Evolutionary conservation across 108 stramenopile genomes (phyloP).

Genomic region (Cyclotella baltica): DNA sequence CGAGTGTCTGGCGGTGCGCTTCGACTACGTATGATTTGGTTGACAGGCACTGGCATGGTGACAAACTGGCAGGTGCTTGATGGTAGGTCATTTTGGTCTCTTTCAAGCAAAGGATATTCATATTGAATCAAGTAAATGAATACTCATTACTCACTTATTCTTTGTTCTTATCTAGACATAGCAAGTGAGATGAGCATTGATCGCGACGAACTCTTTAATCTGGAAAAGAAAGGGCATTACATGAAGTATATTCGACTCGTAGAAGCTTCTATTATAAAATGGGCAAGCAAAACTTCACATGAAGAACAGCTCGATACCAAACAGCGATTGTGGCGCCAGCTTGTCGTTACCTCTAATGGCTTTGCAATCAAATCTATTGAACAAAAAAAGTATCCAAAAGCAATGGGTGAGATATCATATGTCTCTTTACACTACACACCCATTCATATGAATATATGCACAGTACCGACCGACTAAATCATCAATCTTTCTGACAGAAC

Average conservation of each 20-base stretch:
- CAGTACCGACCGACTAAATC: not conserved
- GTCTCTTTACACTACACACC: too few species aligned
- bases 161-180: too few species aligned
- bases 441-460: not conserved
- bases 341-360: conserved; percentile 28
- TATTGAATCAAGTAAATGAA: too few species aligned
- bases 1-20: not conserved
- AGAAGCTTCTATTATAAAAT: conserved; percentile 26
- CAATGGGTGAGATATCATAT: conserved; percentile 32
- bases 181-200: conserved; percentile 2
- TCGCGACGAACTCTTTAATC: conserved; percentile 20
- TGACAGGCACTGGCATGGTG: conserved; percentile 46
- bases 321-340: conserved; percentile 49
- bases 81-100: not conserved
- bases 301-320: conserved; percentile 20
- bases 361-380: conserved; percentile 39
- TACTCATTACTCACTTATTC: too few species aligned
- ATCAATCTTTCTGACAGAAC: not conserved
- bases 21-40: conserved; percentile 55
- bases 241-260: conserved; percentile 40
- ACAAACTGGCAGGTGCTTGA: conserved; percentile 45
- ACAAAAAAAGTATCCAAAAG: conserved; percentile 15
- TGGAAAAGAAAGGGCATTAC: conserved; percentile 44
- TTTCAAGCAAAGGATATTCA: too few species aligned
- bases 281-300: conserved; percentile 4